Percentiles rank a stretch among this genome's conserved stretches.
Conservation (phyloP, 1,139 yeast species). For the Candida freyschussii region DNA sequence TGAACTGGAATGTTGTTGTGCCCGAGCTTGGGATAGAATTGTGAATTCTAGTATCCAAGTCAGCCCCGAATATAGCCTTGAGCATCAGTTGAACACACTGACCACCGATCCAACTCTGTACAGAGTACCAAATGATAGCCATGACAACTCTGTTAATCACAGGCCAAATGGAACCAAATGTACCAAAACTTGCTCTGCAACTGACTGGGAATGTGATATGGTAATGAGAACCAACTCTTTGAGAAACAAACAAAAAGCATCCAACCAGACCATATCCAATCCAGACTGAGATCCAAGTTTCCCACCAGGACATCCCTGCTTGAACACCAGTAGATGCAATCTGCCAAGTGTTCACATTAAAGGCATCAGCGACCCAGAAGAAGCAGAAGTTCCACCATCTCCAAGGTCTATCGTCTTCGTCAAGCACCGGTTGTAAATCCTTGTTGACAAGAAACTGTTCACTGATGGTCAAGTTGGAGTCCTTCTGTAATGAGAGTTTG, state of each 20-base stretch:
- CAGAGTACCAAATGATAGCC: conserved; percentile 84
- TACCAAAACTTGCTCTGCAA: conserved; percentile 69
- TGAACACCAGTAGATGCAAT: conserved; percentile 80
- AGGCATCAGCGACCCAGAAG: conserved; percentile 85
- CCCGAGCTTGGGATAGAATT: conserved; percentile 47
- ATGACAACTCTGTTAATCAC: conserved; percentile 73
- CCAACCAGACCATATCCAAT: conserved; percentile 60
- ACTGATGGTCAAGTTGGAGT: conserved; percentile 32
- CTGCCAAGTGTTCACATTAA: conserved; percentile 87
- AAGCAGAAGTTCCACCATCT: conserved; percentile 72
- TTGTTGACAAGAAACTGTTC: conserved; percentile 63
- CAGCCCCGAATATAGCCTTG: conserved; percentile 59
- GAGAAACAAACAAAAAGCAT: conserved; percentile 55
- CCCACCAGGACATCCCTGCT: conserved; percentile 83
- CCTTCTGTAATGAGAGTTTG: conserved; percentile 21
- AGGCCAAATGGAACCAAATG: conserved; percentile 78
- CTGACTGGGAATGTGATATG: conserved; percentile 78
- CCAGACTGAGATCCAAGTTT: conserved; percentile 84
- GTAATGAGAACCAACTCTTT: conserved; percentile 68
- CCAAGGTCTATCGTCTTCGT: conserved; percentile 63
- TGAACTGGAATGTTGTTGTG: conserved; percentile 63
- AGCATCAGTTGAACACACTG: conserved; percentile 73
- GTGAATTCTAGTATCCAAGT: conserved; percentile 45
- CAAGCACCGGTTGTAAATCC: conserved; percentile 76
- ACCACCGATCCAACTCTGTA: conserved; percentile 79